Base-by-base conservation (phyloP, 1,284 basidiomycete genomes). In the Leccinum olivaceoglutinosum region DNA sequence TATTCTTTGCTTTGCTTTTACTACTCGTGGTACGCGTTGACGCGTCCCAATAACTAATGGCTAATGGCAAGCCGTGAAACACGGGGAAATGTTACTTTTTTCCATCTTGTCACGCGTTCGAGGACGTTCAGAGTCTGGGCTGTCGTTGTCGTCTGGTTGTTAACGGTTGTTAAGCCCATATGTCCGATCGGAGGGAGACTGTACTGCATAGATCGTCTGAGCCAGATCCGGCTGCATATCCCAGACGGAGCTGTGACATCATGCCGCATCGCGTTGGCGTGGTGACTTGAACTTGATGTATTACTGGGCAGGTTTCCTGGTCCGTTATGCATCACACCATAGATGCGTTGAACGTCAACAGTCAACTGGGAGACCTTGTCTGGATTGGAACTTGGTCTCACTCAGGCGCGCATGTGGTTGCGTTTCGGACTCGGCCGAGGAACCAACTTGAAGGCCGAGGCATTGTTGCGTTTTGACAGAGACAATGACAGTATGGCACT, bases 11-110 rank as follows among this genome's bases (percentile, higher is more conserved):
- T 32, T 3, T 38, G 12, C 44, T 55, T 32, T 18, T 39, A 46
- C 5, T n/a, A 18, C 44, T 34, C 18, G 58, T 18, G 39, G 21
- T 49, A 25, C 4, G 32, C 41, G 32, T 39, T 25, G 46, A 62
- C 54, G 11, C 49, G 49, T 21, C 11, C 49, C 49, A 51, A 21
- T 51, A 51, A 18, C 12, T 51, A 51, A 51, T 51, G 7, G 49
- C 21, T 38, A 66, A 62, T 39, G 25, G 25, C 2, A 49, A 49
- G 60, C 54, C 10, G 49, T 66, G 64, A 64, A 63, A 64, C 21
- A 8, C 59, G 34, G 25, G 49, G 38, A 12, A 12, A 21, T 53
- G 21, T 29, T 53, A 53, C 21, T 16, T 53, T 25, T 51, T 29
- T 14, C 4, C 44, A 53, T 53, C 51, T 53, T 53, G 51, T 53